Base-by-base conservation (phyloP, 1,284 basidiomycete species). In the Pseudozyma pruni region DNA sequence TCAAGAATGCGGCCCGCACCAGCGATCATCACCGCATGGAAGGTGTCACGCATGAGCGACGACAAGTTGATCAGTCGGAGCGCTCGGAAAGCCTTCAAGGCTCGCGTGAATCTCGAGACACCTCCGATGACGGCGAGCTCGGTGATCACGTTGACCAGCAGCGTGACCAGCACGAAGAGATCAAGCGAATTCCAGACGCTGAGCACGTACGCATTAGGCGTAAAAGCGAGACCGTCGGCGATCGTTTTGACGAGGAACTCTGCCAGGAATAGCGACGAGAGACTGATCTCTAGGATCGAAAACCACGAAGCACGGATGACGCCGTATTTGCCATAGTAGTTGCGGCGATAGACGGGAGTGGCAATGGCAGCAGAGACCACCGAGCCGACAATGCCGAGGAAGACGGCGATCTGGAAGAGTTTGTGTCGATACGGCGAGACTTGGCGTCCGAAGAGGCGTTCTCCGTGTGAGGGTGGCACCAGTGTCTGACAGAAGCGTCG, bases 131-230 rank as follows among this genome's bases (percentile, higher is more conserved):
- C 90, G 49, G 91, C 86, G 40, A 98, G 84, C 2, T 90, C 89
- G 0, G 91, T 91, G 2, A 87, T 86, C 50, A 93, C 87, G 79
- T 97, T 97, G 83, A 92, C 85, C 17, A 96, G 82, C 27, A 97
- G 84, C 3, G 93, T 92, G 34, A 86, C 81, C 83, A 98, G 87
- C 79, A 98, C 91, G 76, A 93, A 84, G 70, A 96, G 89, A 83
- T 98, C 95, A 55, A 98, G 85, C 62, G 90, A 83, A 81, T 98
- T 98, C 93, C 94, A 98, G 11, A 94, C 88, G 63, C 90, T 93
- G 16, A 90, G 88, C 27, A 97, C 83, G 79, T 98, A 98, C 0
- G 94, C 93, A 76, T 97, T 98, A 0, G 95, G 95, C 0, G 94
- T 90, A 83, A 96, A 94, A 1, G 75, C 74, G 29, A 83, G 90